Evolutionary conservation across 305 asterid genomes (phyloP).

Genomic region (Fraxinus greggii): DNA sequence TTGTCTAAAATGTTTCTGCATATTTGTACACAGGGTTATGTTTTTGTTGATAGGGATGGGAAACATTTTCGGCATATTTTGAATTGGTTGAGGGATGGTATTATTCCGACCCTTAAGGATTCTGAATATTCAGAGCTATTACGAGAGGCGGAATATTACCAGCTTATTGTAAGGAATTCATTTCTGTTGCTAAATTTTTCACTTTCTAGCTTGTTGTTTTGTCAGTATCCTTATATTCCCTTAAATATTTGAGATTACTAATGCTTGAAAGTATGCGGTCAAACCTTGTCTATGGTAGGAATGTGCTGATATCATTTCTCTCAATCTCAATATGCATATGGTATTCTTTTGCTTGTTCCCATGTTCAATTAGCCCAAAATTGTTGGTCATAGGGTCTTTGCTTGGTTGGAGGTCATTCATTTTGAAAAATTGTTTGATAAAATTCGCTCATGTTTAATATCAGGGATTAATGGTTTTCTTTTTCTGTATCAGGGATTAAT

Average conservation of each 20-base stretch:
- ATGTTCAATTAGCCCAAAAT: conserved; percentile 13
- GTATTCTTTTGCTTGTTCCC: not conserved
- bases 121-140: conserved; percentile 66
- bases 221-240: conserved; percentile 9
- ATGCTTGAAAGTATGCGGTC: conserved; percentile 11
- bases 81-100: conserved; percentile 95
- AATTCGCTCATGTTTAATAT: conserved; percentile 21
- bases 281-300: conserved; percentile 10
- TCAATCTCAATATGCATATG: not conserved
- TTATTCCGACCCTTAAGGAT: conserved; percentile 66
- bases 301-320: conserved; percentile 9
- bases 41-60: conserved; percentile 92
- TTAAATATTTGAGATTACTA: conserved; percentile 8
- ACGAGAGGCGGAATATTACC: conserved; percentile 88
- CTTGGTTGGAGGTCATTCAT: conserved; percentile 3
- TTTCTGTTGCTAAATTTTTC: conserved; percentile 10
- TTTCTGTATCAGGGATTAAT: conserved; percentile 58
- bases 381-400: not conserved
- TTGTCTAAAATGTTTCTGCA: conserved; percentile 19
- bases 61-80: conserved; percentile 81
- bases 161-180: conserved; percentile 68
- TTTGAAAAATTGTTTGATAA: conserved; percentile 23
- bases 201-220: not conserved
- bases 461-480: conserved; percentile 60
- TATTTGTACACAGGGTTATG: conserved; percentile 62